phyloP scores from a whole-genome alignment of 2,329 filamentous ascomycete species.

The Penicillium aurantiogriseum region DNA sequence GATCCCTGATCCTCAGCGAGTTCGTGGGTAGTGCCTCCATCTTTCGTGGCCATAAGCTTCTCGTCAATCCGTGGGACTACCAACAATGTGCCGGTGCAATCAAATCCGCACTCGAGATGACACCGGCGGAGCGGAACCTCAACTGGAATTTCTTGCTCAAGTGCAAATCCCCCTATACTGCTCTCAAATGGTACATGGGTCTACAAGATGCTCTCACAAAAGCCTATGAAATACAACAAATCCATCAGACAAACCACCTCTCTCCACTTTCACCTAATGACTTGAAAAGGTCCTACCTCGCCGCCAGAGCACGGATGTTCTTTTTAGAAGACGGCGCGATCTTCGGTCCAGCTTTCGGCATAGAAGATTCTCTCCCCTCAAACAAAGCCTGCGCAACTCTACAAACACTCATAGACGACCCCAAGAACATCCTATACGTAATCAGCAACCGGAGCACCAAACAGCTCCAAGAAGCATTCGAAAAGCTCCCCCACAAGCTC shows the following conservation, averaged over 20 bases:
- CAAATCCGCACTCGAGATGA: slow-evolving; percentile 78
- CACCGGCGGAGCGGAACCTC: slow-evolving; percentile 65
- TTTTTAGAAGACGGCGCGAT: slow-evolving; percentile 90
- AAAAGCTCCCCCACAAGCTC: slow-evolving; percentile 62
- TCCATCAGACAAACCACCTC: slow-evolving; percentile 75
- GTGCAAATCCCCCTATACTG: slow-evolving; percentile 74
- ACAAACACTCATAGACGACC: slow-evolving; percentile 72
- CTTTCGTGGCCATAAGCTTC: slow-evolving; percentile 73
- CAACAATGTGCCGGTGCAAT: slow-evolving; percentile 81
- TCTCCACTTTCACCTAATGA: slow-evolving; percentile 69
- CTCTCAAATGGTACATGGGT: slow-evolving; percentile 74
- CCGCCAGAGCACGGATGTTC: slow-evolving; percentile 68
- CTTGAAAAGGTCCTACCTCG: slow-evolving; percentile 64
- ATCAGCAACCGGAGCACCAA: slow-evolving; percentile 83
- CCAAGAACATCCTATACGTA: slow-evolving; percentile 80
- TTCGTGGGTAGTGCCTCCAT: slow-evolving; percentile 89
- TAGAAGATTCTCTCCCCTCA: slow-evolving; percentile 67
- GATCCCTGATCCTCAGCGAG: slow-evolving; percentile 85
- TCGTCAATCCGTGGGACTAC: slow-evolving; percentile 95
- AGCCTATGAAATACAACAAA: slow-evolving; percentile 75
- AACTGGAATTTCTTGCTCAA: slow-evolving; percentile 73
- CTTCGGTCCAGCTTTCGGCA: slow-evolving; percentile 60
- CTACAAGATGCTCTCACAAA: slow-evolving; percentile 68
- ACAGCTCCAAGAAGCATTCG: slow-evolving; percentile 77
- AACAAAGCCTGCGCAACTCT: slow-evolving; percentile 75